These are phyloP conservation scores for Escovopsis sp. DNA, from an alignment of 2,329 filamentous ascomycete species.

Conservation along the genomic window DNA sequence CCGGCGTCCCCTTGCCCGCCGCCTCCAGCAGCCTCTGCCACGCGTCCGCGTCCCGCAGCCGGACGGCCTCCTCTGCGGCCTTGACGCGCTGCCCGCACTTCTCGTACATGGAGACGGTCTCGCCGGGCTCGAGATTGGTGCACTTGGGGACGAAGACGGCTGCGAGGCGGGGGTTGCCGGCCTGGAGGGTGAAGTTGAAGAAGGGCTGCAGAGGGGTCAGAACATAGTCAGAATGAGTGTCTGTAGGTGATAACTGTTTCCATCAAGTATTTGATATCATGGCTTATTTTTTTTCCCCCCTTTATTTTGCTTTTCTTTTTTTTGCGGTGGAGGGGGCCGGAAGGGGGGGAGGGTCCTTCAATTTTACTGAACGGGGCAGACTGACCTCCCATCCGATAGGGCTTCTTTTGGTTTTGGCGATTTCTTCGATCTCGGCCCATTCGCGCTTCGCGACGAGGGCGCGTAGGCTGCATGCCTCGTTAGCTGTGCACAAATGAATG, in stretches of 20 bases:
- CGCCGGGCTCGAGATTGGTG: constrained; percentile 48
- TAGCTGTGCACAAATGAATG: too few relatives aligned
- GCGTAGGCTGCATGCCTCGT: constrained; percentile 41
- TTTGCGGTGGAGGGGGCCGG: too few relatives aligned
- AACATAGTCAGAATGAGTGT: too few relatives aligned
- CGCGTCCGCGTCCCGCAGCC: constrained; percentile 60
- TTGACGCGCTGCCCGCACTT: constrained; percentile 83
- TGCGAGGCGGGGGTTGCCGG: constrained; percentile 79
- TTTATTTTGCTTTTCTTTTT: too few relatives aligned
- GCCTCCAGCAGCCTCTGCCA: constrained; percentile 60
- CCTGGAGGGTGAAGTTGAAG: constrained; percentile 75
- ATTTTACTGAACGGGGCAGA: too few relatives aligned
- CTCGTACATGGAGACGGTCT: constrained; percentile 82
- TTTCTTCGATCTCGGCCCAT: constrained; percentile 85
- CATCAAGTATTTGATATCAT: too few relatives aligned
- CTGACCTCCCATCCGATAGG: constrained; percentile 92
- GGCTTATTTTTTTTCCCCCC: too few relatives aligned
- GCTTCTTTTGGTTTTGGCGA: constrained; percentile 62
- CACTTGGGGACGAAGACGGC: constrained; percentile 80
- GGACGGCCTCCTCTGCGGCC: constrained; percentile 83
- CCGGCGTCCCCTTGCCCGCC: constrained; percentile 51
- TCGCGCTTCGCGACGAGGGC: constrained; percentile 81
- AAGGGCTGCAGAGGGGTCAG: constrained; percentile 68
- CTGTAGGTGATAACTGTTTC: too few relatives aligned
- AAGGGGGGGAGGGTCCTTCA: too few relatives aligned